Evolutionary conservation across 2,329 filamentous ascomycete genomes (phyloP).

Genomic region (Colletotrichum siamense): DNA sequence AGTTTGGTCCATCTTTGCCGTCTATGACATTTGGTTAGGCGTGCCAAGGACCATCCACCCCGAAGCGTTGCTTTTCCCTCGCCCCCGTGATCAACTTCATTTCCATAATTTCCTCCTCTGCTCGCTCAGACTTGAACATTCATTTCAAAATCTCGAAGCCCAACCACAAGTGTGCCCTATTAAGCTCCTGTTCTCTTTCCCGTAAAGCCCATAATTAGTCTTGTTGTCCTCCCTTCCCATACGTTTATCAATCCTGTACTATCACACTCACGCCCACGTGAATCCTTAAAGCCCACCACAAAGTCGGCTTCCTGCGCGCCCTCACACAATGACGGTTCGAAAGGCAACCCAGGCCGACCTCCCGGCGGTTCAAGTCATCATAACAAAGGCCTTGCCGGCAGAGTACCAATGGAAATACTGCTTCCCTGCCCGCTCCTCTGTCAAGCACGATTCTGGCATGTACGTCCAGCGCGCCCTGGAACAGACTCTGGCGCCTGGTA

Average conservation of each 20-base stretch:
- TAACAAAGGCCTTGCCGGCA: not conserved
- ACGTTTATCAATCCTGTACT: not conserved
- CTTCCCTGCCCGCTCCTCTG: not conserved
- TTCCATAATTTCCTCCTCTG: not conserved
- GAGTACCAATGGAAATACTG: not conserved
- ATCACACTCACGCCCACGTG: not conserved
- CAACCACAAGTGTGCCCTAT: not conserved
- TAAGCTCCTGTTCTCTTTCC: not conserved
- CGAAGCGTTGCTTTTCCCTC: not conserved
- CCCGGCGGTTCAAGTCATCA: not conserved
- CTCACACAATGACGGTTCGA: not conserved
- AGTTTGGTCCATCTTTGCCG: not conserved
- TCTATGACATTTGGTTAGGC: not conserved
- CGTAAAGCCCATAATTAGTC: not conserved
- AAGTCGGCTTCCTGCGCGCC: not conserved
- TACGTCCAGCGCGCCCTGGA: not conserved
- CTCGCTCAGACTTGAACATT: not conserved
- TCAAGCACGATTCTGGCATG: not conserved
- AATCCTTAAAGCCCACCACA: not conserved
- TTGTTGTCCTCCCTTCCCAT: not conserved
- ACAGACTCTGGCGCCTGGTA: not conserved
- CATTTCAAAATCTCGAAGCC: accelerated
- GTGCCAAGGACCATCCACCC: not conserved
- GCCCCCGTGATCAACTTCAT: not conserved
- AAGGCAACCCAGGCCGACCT: not conserved